phyloP scores from a whole-genome alignment of 2,329 filamentous ascomycete species.

The Alternaria viburni region DNA sequence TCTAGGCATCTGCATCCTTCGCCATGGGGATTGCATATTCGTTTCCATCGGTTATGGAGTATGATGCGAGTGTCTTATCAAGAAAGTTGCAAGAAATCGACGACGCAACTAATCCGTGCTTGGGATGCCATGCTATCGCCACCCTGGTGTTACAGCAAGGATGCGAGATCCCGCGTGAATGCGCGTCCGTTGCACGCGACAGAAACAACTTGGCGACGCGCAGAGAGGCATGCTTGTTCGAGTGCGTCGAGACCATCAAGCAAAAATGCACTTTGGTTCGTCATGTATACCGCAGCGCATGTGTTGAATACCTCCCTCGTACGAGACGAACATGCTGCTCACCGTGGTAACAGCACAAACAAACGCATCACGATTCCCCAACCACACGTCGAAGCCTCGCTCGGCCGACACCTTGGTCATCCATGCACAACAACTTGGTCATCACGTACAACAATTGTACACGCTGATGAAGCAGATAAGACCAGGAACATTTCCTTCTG shows the following conservation, averaged over 20 bases:
- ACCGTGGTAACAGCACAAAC: background rate
- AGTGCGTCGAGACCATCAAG: too few species aligned
- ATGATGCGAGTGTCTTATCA: background rate
- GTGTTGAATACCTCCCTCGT: background rate
- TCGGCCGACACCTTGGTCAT: background rate
- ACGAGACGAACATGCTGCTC: background rate
- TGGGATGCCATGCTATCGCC: background rate
- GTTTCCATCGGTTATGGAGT: background rate
- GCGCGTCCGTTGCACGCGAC: background rate
- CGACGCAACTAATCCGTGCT: background rate
- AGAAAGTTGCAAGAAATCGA: background rate
- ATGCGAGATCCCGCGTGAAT: background rate
- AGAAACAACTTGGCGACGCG: background rate
- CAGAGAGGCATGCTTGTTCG: background rate
- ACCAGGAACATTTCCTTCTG: accelerated
- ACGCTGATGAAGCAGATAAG: background rate
- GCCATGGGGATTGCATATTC: accelerated
- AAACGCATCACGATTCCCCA: too few species aligned
- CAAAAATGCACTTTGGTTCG: too few species aligned
- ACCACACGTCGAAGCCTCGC: background rate
- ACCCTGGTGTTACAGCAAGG: background rate
- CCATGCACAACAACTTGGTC: background rate
- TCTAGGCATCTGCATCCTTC: background rate
- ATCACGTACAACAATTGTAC: background rate
- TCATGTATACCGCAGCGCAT: background rate